Base-by-base conservation (phyloP, 768 basidiomycete species). In the Mycena filopes region DNA sequence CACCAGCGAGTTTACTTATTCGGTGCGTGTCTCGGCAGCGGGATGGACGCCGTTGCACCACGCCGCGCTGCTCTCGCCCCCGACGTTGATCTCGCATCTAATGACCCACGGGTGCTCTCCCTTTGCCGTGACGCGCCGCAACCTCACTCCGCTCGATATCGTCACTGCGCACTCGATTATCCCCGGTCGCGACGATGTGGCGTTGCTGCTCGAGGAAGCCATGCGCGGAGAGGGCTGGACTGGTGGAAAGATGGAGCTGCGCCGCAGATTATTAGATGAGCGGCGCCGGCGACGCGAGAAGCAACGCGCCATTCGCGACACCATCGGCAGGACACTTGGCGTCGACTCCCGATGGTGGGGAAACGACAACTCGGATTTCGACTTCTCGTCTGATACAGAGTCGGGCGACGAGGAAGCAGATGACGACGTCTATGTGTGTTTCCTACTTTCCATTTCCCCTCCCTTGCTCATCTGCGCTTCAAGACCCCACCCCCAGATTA, bases 21-120 rank as follows among this genome's bases (percentile, higher is more conserved):
- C 33, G 70, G 20, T 57, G 46, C 64, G 40, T 21, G 63, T 49
- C 65, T 48, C 61, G 8, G 33, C 71, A 98, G 96, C 87, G 65
- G 96, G 97, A 36, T 99, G 98, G 98, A 95, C 94, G 12, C 89
- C 96, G 4, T 83, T 99, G 15, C 97, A 98, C 72, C 91, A 97
- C 79, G 95, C 97, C 10, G 93, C 93, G 10, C 79, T 99, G 55
- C 81, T 94, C 40, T 89, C 94, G 15, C 95, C 97, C 33, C 93
- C 96, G 3, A 96, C 96, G 3, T 81, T 99, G 23, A 86, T 99
- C 23, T 95, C 96, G 0, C 91, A 95, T 82, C 83, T 99, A 25
- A 90, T 99, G 79, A 97, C 94, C 13, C 93, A 95, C 70, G 94
- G 95, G 48, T 94, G 94, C 66, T 95, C 94, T 26, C 89, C 93